Conservation (phyloP, 1,284 basidiomycete species). For the Sporisorium iseilematis-ciliati region DNA sequence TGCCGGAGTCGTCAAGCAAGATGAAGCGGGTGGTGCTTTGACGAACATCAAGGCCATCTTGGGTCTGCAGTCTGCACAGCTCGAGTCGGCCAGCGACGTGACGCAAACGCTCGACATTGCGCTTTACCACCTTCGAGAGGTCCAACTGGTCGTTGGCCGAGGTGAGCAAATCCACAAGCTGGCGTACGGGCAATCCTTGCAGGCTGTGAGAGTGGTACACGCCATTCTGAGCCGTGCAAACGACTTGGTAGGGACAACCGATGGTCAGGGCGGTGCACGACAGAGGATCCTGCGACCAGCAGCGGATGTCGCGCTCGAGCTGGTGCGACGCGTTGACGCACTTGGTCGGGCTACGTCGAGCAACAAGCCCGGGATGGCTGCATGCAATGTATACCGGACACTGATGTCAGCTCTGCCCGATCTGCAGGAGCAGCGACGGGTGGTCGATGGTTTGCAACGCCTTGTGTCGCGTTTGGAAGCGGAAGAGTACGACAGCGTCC, state of each 20-base stretch:
- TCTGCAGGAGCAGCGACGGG: conserved; percentile 20
- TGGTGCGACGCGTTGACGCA: conserved; percentile 20
- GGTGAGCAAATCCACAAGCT: not conserved
- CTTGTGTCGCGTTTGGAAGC: conserved; percentile 24
- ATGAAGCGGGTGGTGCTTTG: not conserved
- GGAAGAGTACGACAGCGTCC: conserved; percentile 14
- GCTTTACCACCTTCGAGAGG: conserved; percentile 37
- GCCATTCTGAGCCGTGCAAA: conserved; percentile 11
- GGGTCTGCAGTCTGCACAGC: not conserved
- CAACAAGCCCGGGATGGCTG: not conserved
- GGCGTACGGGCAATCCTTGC: conserved; percentile 1
- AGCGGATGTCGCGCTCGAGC: conserved; percentile 26
- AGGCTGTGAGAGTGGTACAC: conserved; percentile 8
- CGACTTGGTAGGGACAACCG: not conserved
- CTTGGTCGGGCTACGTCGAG: not conserved
- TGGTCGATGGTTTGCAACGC: conserved; percentile 20
- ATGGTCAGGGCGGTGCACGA: not conserved
- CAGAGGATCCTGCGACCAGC: conserved; percentile 13
- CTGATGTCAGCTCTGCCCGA: conserved; percentile 18
- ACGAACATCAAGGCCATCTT: conserved; percentile 16
- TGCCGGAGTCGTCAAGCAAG: not conserved
- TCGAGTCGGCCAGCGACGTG: conserved; percentile 2
- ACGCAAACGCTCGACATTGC: conserved; percentile 16
- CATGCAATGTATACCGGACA: conserved; percentile 19
- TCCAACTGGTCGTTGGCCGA: conserved; percentile 12